Evolutionary conservation across 345 rosid genomes (phyloP), one percentile per base, ranked within the genome.

Genomic region (Turnera subulata): DNA sequence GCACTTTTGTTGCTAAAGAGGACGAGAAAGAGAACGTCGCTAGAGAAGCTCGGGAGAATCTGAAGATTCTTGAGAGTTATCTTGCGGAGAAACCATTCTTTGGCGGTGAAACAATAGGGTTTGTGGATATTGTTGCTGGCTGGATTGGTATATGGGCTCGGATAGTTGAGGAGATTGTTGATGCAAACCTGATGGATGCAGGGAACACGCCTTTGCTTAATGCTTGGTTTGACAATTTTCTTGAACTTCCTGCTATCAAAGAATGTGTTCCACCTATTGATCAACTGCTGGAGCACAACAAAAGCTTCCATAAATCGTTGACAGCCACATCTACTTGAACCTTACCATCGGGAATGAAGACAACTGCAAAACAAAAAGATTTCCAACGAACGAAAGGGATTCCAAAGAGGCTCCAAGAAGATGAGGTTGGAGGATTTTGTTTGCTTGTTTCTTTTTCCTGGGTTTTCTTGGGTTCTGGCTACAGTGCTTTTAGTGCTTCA

Each of bases 401-500:
- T 46, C 99, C 97, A 6, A 89, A 87, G 66, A 87, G 89, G 97
- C 89, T 89, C 70, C 97, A 80, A 16, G 95, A 89, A 60, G 97
- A 93, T 53, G 96, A 93, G 83, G 97, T 93, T 64, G 82, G 70
- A 77, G 32, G 6, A 25, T 13, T 56, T 39, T 23, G 14, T 11
- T 20, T 9, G 51, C 29, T 1, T 8, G 20, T 10, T 47, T 21
- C 29, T 48, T 32, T 45, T 35, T 59, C 20, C 35, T 29, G 4
- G n/a, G n/a, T n/a, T n/a, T n/a, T n/a, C n/a, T n/a, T n/a, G n/a
- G n/a, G n/a, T n/a, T n/a, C n/a, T n/a, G 18, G 26, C 52, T 7
- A 21, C 23, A 8, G 8, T 4, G 42, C 9, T 25, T 43, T 44
- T 1, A 35, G 38, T 29, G 35, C 8, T 3, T 29, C 5, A 29